A percentile compares a stretch with the other conserved stretches of the same genome.
These are phyloP conservation scores for Starmerella potacharoeniae DNA, from an alignment of 805 yeast genomes.

Conservation along the genomic window DNA sequence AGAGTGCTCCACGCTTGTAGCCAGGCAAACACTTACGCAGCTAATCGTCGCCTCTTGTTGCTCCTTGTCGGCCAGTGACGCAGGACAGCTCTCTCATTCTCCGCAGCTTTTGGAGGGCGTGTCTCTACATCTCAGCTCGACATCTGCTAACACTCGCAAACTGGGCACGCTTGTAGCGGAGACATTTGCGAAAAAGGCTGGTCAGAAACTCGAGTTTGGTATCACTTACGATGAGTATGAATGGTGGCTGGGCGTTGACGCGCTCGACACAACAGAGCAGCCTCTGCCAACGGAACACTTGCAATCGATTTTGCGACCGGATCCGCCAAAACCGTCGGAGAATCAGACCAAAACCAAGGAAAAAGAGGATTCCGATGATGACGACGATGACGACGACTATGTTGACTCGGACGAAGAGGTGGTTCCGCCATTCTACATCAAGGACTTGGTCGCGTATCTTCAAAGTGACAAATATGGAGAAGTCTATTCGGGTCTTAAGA, in stretches of 20 bases:
- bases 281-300: background rate
- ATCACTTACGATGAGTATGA: conserved; percentile 16
- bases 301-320: background rate
- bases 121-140: conserved; percentile 44
- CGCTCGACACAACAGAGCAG: conserved; percentile 4
- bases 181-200: conserved; percentile 21
- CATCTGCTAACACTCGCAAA: conserved; percentile 35
- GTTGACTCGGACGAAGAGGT: conserved; percentile 25
- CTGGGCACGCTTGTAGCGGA: conserved; percentile 53
- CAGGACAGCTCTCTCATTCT: conserved; percentile 30
- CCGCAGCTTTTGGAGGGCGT: conserved; percentile 39
- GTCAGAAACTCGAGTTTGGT: conserved; percentile 25
- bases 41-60: conserved; percentile 34
- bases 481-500: conserved; percentile 40
- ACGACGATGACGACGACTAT: conserved; percentile 22
- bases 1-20: conserved; percentile 32
- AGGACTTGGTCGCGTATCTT: conserved; percentile 54
- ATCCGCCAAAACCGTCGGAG: background rate
- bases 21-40: conserved; percentile 42
- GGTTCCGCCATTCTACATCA: conserved; percentile 54
- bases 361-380: conserved; percentile 22
- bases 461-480: conserved; percentile 37
- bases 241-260: conserved; percentile 19
- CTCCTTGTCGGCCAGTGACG: conserved; percentile 19
- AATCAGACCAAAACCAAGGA: background rate